Conservation (phyloP, 2,329 filamentous ascomycete genomes). For the Cladosporium sp. region DNA sequence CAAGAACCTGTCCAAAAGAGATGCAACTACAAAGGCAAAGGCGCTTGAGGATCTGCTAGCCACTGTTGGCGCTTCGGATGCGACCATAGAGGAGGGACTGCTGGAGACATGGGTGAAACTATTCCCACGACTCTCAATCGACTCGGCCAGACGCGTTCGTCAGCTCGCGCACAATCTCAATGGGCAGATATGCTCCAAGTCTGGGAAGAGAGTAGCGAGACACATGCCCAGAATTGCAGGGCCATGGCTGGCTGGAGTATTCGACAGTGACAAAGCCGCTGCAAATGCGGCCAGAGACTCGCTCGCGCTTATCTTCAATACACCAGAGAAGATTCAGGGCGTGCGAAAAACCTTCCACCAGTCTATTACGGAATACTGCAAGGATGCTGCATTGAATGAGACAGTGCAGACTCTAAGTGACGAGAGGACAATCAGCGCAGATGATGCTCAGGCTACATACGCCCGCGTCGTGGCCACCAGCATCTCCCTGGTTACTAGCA, state of each 20-base stretch:
- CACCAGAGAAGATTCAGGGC: conserved; percentile 72
- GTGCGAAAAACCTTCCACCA: conserved; percentile 82
- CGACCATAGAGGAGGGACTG: conserved; percentile 74
- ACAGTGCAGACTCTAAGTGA: conserved; percentile 83
- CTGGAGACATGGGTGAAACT: conserved; percentile 82
- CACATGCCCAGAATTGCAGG: conserved; percentile 76
- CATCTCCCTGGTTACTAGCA: conserved; percentile 56
- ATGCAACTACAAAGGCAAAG: conserved; percentile 87
- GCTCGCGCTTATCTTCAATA: conserved; percentile 72
- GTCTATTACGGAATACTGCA: conserved; percentile 79
- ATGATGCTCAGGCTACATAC: conserved; percentile 87
- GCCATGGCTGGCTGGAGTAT: conserved; percentile 87
- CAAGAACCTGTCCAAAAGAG: conserved; percentile 90
- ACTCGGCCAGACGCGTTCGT: conserved; percentile 82
- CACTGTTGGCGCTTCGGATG: conserved; percentile 60
- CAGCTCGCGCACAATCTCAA: conserved; percentile 82
- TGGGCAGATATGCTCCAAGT: conserved; percentile 58
- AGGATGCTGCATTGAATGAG: conserved; percentile 74
- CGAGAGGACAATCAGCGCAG: conserved; percentile 76
- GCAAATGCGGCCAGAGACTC: conserved; percentile 76
- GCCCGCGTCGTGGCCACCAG: conserved; percentile 71
- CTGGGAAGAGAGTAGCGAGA: conserved; percentile 80
- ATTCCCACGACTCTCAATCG: conserved; percentile 87
- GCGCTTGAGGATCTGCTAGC: conserved; percentile 81
- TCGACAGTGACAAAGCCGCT: conserved; percentile 79